These are phyloP conservation scores for Lodderomyces pseudojiufengensis DNA, from an alignment of 1,139 yeast genomes.

Conservation along the genomic window DNA sequence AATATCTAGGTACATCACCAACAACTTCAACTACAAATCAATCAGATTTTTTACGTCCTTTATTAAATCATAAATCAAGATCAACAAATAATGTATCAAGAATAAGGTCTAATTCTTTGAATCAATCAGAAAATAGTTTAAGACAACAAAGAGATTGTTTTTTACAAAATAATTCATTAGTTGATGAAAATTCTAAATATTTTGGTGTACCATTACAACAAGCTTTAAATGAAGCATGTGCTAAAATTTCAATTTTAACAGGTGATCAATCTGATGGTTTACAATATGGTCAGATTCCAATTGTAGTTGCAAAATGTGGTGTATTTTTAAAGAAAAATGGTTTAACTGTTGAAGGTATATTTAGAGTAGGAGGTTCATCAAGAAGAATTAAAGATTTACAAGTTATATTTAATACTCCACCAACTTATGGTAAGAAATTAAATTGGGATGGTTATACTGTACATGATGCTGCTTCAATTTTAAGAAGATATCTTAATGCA, in stretches of 20 bases:
- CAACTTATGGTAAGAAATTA: constrained; percentile 81
- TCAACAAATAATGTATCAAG: constrained; percentile 47
- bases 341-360: constrained; percentile 80
- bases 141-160: constrained; percentile 58
- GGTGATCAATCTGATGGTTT: constrained; percentile 17
- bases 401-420: constrained; percentile 77
- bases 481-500: constrained; percentile 80
- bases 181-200: constrained; percentile 52
- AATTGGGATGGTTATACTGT: constrained; percentile 93
- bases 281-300: constrained; percentile 76
- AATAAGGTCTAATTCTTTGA: constrained; percentile 36
- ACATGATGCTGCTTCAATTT: constrained; percentile 94
- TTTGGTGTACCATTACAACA: constrained; percentile 81
- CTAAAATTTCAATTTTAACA: constrained; percentile 63
- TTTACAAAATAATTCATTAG: constrained; percentile 41
- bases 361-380: constrained; percentile 89
- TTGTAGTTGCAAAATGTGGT: constrained; percentile 95
- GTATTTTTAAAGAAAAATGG: constrained; percentile 77
- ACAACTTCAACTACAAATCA: constrained; percentile 11
- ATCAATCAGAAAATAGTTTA: constrained; percentile 35
- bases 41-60: constrained; percentile 43
- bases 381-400: constrained; percentile 86
- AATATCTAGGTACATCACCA: constrained; percentile 12
- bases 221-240: constrained; percentile 72
- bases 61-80: constrained; percentile 47